Percentiles rank a stretch among this genome's conserved stretches.
Conservation (phyloP, 2,329 filamentous ascomycete genomes). For the Hymenoscyphus scutula region DNA sequence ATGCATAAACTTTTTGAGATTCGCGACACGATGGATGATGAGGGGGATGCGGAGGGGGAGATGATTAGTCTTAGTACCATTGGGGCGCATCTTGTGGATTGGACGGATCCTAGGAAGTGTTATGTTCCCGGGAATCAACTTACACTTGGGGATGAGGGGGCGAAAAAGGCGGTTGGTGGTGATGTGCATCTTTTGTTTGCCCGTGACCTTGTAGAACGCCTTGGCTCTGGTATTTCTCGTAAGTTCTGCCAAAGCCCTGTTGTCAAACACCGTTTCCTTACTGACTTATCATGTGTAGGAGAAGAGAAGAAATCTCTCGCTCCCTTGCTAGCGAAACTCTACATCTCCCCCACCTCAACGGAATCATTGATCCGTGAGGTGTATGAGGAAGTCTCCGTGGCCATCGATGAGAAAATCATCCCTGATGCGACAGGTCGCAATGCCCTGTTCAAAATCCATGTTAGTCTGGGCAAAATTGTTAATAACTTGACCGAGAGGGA, state of each 20-base stretch:
- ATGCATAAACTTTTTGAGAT: constrained; percentile 73
- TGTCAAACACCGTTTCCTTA: no score
- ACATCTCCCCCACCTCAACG: constrained; percentile 66
- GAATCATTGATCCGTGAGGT: constrained; percentile 56
- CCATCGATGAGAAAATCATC: constrained; percentile 60
- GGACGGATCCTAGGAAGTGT: constrained; percentile 89
- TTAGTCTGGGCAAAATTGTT: constrained; percentile 65
- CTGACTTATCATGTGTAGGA: no score
- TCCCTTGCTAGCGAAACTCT: constrained; percentile 76
- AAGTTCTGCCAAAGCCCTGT: constrained; percentile 44
- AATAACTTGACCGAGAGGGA: constrained; percentile 52
- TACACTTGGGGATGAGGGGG: constrained; percentile 49
- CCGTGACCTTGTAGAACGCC: constrained; percentile 70
- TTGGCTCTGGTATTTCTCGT: constrained; percentile 67
- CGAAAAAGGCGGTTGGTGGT: constrained; percentile 65
- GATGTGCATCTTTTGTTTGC: constrained; percentile 81
- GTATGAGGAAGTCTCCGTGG: constrained; percentile 57
- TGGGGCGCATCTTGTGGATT: constrained; percentile 82
- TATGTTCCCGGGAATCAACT: constrained; percentile 48
- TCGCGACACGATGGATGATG: constrained; percentile 69
- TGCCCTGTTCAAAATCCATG: constrained; percentile 66
- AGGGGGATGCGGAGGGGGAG: constrained; percentile 70
- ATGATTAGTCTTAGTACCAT: constrained; percentile 79
- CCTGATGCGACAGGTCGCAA: constrained; percentile 62
- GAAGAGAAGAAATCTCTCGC: constrained; percentile 85